A percentile compares a stretch with the other conserved stretches of the same genome.
Conservation (phyloP, 2,329 filamentous ascomycete genomes). For the Ophiostoma triangulosporum region DNA sequence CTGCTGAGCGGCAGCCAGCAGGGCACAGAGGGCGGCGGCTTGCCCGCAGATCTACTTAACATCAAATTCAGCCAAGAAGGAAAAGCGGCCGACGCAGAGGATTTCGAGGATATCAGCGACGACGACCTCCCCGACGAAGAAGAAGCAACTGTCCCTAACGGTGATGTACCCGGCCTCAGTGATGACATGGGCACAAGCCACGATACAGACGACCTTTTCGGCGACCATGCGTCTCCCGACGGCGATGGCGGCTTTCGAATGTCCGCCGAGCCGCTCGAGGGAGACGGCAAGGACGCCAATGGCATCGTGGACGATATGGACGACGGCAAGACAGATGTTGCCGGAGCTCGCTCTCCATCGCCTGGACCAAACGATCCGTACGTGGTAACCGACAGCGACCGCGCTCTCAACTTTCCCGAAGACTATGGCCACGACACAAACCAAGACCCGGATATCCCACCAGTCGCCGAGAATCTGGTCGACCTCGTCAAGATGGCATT, state of each 20-base stretch:
- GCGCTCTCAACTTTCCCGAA: slow-evolving; percentile 29
- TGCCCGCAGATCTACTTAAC: slow-evolving; percentile 29
- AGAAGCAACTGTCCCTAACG: slow-evolving; percentile 27
- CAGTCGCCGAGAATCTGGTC: slow-evolving; percentile 56
- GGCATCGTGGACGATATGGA: slow-evolving; percentile 3
- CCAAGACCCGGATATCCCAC: slow-evolving; percentile 50
- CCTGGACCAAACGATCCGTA: slow-evolving; percentile 17
- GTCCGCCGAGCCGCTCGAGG: slow-evolving; percentile 22
- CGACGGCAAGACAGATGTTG: slow-evolving; percentile 13
- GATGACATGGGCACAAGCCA: slow-evolving; percentile 30
- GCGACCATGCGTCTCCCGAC: slow-evolving; percentile 38
- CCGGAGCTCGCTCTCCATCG: slow-evolving; percentile 21
- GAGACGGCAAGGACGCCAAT: slow-evolving; percentile 16
- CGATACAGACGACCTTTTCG: slow-evolving; percentile 56
- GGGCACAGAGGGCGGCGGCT: slow-evolving; percentile 20
- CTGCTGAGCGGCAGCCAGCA: slow-evolving; percentile 30
- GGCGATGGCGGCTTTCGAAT: slow-evolving; percentile 23
- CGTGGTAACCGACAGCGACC: slow-evolving; percentile 20
- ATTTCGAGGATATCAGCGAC: slow-evolving; percentile 85
- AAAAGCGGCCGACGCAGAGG: slow-evolving; percentile 85
- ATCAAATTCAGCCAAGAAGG: slow-evolving; percentile 46
- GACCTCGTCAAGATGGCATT: slow-evolving; percentile 70
- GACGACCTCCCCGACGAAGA: slow-evolving; percentile 80
- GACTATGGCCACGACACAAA: slow-evolving; percentile 34
- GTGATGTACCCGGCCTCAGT: slow-evolving; percentile 38